Evolutionary conservation across 768 basidiomycete species (phyloP).

Genomic region (Tricholoma hemisulphureum): DNA sequence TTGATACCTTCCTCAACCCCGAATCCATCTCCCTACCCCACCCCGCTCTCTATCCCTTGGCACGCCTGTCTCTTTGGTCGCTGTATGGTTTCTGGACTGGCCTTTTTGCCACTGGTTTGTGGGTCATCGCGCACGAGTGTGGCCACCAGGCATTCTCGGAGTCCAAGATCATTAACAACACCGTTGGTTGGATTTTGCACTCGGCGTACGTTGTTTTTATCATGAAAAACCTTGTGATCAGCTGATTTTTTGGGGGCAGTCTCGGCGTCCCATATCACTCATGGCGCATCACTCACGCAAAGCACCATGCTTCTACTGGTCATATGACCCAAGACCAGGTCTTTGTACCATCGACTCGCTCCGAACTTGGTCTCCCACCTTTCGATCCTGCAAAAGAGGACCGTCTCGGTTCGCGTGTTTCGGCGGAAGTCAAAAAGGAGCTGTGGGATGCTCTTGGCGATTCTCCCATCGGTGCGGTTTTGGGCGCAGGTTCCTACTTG

Average conservation of each 20-base stretch:
- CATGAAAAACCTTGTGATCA: slow-evolving; percentile 1
- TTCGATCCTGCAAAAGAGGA: slow-evolving; percentile 71
- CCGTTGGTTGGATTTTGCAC: slow-evolving; percentile 90
- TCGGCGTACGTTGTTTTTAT: slow-evolving; percentile 59
- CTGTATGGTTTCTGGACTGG: slow-evolving; percentile 81
- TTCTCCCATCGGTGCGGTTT: slow-evolving; percentile 73
- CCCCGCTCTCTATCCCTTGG: slow-evolving; percentile 59
- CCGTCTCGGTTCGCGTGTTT: slow-evolving; percentile 59
- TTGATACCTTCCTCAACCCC: slow-evolving; percentile 63
- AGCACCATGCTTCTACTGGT: slow-evolving; percentile 92
- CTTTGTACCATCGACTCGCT: slow-evolving; percentile 89
- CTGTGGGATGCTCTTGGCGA: slow-evolving; percentile 88
- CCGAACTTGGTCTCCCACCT: slow-evolving; percentile 59
- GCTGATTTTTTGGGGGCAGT: slow-evolving; percentile 37
- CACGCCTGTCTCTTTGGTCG: slow-evolving; percentile 70
- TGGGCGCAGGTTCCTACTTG: slow-evolving; percentile 56
- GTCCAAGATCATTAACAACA: slow-evolving; percentile 87
- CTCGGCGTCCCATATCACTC: slow-evolving; percentile 96
- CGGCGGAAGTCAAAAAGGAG: slow-evolving; percentile 66
- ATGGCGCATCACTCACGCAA: slow-evolving; percentile 92
- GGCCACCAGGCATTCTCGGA: slow-evolving; percentile 97
- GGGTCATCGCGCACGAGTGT: slow-evolving; percentile 94
- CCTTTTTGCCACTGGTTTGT: slow-evolving; percentile 87
- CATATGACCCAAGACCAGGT: slow-evolving; percentile 97
- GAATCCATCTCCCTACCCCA: slow-evolving; percentile 53